These are phyloP conservation scores for Colletotrichum aenigma DNA, from an alignment of 2,329 filamentous ascomycete species.

Conservation along the genomic window DNA sequence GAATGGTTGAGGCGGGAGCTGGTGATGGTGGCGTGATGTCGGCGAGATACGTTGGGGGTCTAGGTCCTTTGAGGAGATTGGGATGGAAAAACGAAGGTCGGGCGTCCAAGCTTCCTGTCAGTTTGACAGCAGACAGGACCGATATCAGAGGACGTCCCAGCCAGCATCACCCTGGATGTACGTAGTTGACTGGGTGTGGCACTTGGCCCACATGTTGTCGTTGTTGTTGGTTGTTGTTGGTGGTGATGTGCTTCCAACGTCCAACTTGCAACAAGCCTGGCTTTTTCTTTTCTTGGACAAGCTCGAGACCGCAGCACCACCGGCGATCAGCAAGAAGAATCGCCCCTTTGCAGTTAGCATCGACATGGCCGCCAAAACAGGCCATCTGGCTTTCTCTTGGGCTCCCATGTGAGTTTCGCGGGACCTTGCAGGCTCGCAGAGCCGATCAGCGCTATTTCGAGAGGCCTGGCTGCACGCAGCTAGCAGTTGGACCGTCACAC, in stretches of 20 bases:
- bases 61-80: neutral
- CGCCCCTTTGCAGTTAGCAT: neutral
- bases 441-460: conserved; percentile 4
- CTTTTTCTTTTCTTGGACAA: neutral
- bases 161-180: neutral
- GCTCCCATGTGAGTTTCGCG: conserved; percentile 7
- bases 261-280: neutral
- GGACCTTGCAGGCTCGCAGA: conserved; percentile 14
- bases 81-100: neutral
- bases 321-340: neutral
- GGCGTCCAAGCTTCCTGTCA: neutral
- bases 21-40: conserved; percentile 4
- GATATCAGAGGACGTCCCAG: neutral
- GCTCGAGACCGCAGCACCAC: neutral
- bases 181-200: neutral
- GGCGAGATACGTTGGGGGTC: neutral
- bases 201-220: neutral
- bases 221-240: neutral
- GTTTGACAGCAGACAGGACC: neutral
- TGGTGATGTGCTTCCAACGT: neutral
- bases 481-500: conserved; percentile 13
- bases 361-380: conserved; percentile 5
- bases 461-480: conserved; percentile 2
- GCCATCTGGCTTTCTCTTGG: conserved; percentile 5
- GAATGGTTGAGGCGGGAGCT: neutral